Percentiles rank a stretch among this genome's conserved stretches.
Conservation (phyloP, 2,329 filamentous ascomycete genomes). For the Fusarium sp. region DNA sequence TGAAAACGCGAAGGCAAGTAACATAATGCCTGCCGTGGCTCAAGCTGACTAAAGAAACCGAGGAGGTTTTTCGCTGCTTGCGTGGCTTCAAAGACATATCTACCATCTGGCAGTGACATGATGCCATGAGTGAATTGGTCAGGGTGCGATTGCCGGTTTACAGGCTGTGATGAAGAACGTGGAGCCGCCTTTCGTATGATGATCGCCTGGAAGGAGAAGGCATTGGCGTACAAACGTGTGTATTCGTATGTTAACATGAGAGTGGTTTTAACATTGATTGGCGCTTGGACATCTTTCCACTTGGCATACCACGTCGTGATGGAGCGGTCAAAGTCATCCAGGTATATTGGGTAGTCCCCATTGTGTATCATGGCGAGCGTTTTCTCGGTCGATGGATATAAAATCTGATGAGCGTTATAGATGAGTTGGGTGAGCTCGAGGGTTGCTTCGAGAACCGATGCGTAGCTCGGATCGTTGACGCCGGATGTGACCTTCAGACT, state of each 20-base stretch:
- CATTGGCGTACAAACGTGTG: background rate
- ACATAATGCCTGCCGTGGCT: background rate
- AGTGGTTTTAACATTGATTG: background rate
- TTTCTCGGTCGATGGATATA: no score
- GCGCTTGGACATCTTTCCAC: background rate
- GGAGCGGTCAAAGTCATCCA: background rate
- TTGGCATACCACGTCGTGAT: background rate
- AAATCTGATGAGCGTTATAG: no score
- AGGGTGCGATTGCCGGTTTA: background rate
- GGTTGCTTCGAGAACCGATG: no score
- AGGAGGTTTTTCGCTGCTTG: background rate
- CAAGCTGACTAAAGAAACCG: background rate
- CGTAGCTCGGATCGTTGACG: no score
- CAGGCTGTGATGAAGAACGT: background rate
- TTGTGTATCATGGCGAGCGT: no score
- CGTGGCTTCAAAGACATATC: background rate
- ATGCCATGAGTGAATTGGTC: background rate
- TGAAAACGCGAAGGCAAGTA: background rate
- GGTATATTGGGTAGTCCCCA: background rate
- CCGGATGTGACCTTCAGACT: no score
- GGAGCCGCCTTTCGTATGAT: background rate
- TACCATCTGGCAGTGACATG: background rate
- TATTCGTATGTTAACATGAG: background rate
- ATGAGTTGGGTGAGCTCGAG: no score
- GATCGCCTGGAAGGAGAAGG: background rate